Percentiles rank a stretch among this genome's conserved stretches.
These are phyloP conservation scores for Monosporascus sp. DNA, from an alignment of 2,329 filamentous ascomycete genomes.

Conservation along the genomic window DNA sequence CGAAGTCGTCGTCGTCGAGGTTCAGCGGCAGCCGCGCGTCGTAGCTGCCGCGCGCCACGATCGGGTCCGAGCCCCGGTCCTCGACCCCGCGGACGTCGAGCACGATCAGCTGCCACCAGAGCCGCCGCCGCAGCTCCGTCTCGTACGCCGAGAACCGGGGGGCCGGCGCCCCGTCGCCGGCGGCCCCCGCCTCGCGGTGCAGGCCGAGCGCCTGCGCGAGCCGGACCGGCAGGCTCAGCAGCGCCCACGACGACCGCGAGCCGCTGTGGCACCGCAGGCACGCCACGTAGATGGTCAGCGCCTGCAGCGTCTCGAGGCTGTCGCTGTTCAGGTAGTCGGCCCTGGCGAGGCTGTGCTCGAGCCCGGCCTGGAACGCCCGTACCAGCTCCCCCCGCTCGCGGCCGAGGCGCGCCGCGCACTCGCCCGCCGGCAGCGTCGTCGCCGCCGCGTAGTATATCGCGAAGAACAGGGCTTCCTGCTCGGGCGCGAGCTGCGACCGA, in stretches of 20 bases:
- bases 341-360: slow-evolving; percentile 35
- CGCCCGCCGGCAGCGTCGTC: slow-evolving; percentile 26
- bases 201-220: slow-evolving; percentile 39
- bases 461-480: slow-evolving; percentile 35
- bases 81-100: slow-evolving; percentile 53
- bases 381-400: slow-evolving; percentile 29
- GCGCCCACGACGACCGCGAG: slow-evolving; percentile 37
- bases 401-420: slow-evolving; percentile 29
- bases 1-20: slow-evolving; percentile 48
- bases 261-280: slow-evolving; percentile 34
- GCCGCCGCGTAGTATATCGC: slow-evolving; percentile 39
- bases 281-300: slow-evolving; percentile 36
- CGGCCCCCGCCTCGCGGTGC: slow-evolving; percentile 36
- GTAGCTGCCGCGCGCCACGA: slow-evolving; percentile 37
- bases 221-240: slow-evolving; percentile 36
- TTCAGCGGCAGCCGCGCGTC: slow-evolving; percentile 47
- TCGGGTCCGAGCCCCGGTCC: slow-evolving; percentile 44
- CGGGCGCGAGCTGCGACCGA: slow-evolving; percentile 13
- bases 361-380: slow-evolving; percentile 25
- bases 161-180: background rate
- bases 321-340: slow-evolving; percentile 39
- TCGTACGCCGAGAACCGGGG: slow-evolving; percentile 42
- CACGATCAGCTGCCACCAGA: slow-evolving; percentile 62
- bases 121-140: slow-evolving; percentile 53
- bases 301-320: slow-evolving; percentile 36